Base-by-base conservation (phyloP, 140 eudicot genomes). In the Erigeron philadelphicus region DNA sequence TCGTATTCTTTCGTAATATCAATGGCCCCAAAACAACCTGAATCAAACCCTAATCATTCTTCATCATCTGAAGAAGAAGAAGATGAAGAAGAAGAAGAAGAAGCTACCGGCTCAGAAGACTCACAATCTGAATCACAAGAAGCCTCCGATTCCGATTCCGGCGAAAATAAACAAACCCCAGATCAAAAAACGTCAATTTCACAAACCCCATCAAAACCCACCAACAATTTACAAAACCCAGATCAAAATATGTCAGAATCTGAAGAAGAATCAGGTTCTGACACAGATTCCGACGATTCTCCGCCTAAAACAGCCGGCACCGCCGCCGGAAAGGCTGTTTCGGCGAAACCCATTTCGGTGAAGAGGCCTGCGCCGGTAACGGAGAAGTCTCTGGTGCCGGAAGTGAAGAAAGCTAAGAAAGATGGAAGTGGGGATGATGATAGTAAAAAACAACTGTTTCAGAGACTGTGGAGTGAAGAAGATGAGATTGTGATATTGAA, bases 381-480 rank as follows among this genome's bases (percentile, higher is more conserved):
- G 3, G 89, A 77, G 9, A 47, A 47, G 38, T 31, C 38, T 2
- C 38, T 5, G 38, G 38, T 31, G 38, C 38, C 0, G 3, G 77
- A 66, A 11, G 61, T 57, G 31, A 85, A 76, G 72, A 76, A 70
- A 67, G 55, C 79, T 2, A 88, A 86, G 86, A 80, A 50, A 35
- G 78, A 69, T 41, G n/a, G 74, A 31, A 43, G 45, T 0, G 21
- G 68, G 7, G 65, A 70, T 6, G 82, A 76, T 23, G 86, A 73
- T 18, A 63, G 77, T 38, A 83, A 82, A 82, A 78, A 78, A 76
- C 71, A 52, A 23, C 16, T 78, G 41, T 82, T 82, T 78, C 83
- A 81, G 86, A 78, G 97, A 67, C 10, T 87, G 61, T 90, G 85
- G 85, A 87, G 88, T 50, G 97, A 81, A 67, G 92, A 85, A 18